Conservation (phyloP, 305 asterid species). For the Plantago lanceolata region DNA sequence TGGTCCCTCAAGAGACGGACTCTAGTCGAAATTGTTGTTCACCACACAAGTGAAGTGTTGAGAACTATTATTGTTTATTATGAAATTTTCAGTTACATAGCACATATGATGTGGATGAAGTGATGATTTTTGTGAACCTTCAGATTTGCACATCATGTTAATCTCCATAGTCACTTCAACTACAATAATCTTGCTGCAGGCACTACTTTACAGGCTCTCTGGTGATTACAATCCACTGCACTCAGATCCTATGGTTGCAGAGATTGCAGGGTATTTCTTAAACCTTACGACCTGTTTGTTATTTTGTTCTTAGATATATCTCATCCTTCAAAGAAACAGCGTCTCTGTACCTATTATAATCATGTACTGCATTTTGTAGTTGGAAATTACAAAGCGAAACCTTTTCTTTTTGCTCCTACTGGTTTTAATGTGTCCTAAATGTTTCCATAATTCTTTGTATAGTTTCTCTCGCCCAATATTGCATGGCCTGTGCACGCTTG, state of each 20-base stretch:
- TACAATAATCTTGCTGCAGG: slow-evolving; percentile 45
- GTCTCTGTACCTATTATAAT: slow-evolving; percentile 9
- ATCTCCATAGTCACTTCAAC: slow-evolving; percentile 18
- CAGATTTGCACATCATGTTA: too few relatives aligned
- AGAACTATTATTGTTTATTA: not conserved
- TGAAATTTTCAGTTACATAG: not conserved
- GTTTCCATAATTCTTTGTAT: slow-evolving; percentile 7
- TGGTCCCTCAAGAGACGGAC: too few relatives aligned
- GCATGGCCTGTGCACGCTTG: slow-evolving; percentile 92
- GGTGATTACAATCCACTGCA: slow-evolving; percentile 97
- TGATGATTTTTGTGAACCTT: too few relatives aligned
- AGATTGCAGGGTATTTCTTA: slow-evolving; percentile 62
- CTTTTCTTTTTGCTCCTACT: slow-evolving; percentile 5
- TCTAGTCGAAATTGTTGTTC: slow-evolving; percentile 14
- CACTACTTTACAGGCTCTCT: slow-evolving; percentile 87
- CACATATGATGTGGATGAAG: not conserved
- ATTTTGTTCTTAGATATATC: not conserved
- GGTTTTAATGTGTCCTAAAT: not conserved
- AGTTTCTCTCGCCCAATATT: slow-evolving; percentile 89
- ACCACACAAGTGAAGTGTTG: not conserved
- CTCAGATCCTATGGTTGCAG: slow-evolving; percentile 91
- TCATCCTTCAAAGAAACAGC: not conserved
- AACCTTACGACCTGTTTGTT: not conserved
- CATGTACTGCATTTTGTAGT: not conserved
- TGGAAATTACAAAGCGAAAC: not conserved